A percentile compares a stretch with the other conserved stretches of the same genome.
Conservation (phyloP, 108 stramenopile species). For the Fistulifera pelliculosa region DNA sequence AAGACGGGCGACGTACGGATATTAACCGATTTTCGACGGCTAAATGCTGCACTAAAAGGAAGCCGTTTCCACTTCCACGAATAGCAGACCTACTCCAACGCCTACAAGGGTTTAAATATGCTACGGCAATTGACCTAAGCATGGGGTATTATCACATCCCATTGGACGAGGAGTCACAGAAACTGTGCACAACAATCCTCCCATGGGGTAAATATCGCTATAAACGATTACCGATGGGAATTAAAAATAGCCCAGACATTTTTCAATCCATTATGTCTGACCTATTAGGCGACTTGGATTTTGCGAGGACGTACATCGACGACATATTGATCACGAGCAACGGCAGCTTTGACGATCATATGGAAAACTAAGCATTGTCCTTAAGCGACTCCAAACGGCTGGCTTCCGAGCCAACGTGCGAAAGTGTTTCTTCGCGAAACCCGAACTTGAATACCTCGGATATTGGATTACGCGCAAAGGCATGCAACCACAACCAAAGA, state of each 20-base stretch:
- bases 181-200: slow-evolving; percentile 23
- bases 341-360: slow-evolving; percentile 16
- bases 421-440: slow-evolving; percentile 9
- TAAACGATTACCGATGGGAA: slow-evolving; percentile 30
- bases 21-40: slow-evolving; percentile 25
- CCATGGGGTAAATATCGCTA: slow-evolving; percentile 42
- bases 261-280: slow-evolving; percentile 30
- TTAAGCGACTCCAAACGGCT: slow-evolving; percentile 10
- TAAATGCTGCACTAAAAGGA: slow-evolving; percentile 27
- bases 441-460: slow-evolving; percentile 19
- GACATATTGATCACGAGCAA: slow-evolving; percentile 23
- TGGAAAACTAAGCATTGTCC: slow-evolving; percentile 14
- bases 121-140: slow-evolving; percentile 31
- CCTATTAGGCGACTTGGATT: slow-evolving; percentile 18
- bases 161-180: slow-evolving; percentile 4
- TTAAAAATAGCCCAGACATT: slow-evolving; percentile 20
- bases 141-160: slow-evolving; percentile 39
- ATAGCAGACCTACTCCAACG: slow-evolving; percentile 26
- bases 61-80: slow-evolving; percentile 34
- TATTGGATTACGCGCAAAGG: slow-evolving; percentile 9
- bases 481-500: slow-evolving; percentile 20
- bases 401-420: slow-evolving; percentile 15
- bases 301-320: slow-evolving; percentile 26
- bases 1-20: slow-evolving; percentile 15
- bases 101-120: slow-evolving; percentile 29